Base-by-base conservation (phyloP, 2,329 filamentous ascomycete genomes). In the Colletotrichum melonis region DNA sequence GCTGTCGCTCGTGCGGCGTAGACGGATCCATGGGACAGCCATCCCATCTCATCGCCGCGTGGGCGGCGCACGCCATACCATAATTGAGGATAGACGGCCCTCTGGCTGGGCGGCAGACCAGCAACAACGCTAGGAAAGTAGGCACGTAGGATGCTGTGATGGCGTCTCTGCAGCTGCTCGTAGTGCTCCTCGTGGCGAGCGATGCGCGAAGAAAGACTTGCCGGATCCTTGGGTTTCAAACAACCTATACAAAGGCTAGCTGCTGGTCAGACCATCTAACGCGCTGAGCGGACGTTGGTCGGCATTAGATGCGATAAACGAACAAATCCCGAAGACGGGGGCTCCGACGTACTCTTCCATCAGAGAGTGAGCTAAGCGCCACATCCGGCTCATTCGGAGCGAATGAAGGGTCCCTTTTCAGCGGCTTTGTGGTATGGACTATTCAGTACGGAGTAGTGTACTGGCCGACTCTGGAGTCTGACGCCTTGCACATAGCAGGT, bases 371-470 rank as follows among this genome's bases (percentile, higher is more conserved):
- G 46, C 38, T 24, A 35, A 49, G 24, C 71, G 71, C 67, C 71
- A 67, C 62, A 64, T 49, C 71, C 71, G 67, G 62, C 67, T 57
- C 35, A 24, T 67, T 71, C 62, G 56, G 67, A 28, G 69, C 69
- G 65, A 73, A 71, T 71, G 67, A 32, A 71, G 71, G 67, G 67
- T 71, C 60, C 38, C 46, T 52, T 69, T 35, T 74, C 63, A 68
- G 72, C 72, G 68, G 68, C 35, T 74, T 63, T 63, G 42, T 19
- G 19, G 8, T 42, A 42, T 42, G 38, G 6, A 42, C 11, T 35
- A 35, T 35, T 11, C 11, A 35, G 32, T 35, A 35, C 32, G 32
- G 11, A 35, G 32, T 35, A 35, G 32, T 35, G 38, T 19, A 49
- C 7, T 49, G 42, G 42, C 8, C 7, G 42, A 9, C 42, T 26